Evolutionary conservation across 1,284 basidiomycete genomes (phyloP), one percentile per base, ranked within the genome.

Genomic region (Tilletia setariae): DNA sequence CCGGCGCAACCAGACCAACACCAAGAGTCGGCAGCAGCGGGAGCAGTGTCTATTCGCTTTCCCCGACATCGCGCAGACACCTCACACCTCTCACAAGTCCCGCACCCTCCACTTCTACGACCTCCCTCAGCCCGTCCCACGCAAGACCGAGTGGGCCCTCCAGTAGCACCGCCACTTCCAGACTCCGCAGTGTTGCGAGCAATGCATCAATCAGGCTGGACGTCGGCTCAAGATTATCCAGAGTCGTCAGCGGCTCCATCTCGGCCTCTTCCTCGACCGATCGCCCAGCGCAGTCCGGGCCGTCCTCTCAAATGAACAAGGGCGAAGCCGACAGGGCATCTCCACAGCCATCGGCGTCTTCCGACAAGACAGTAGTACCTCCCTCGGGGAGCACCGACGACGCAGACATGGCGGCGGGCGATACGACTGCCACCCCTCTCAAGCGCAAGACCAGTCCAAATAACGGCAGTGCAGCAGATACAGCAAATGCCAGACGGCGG

Each of bases 101-200:
- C 6, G 56, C 56, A 32, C 56, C 56, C 15, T 61, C 56, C 4
- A 61, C 32, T 6, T 61, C 56, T 19, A 61, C 56, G 0, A 61
- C 56, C 4, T 61, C 56, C 30, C 56, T 61, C 56, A 61, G 56
- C 32, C 56, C 56, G 2, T 61, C 56, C 13, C 56, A 61, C 56
- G 56, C 56, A 7, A 32, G 56, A 15, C 35, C 56, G 16, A 61
- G 15, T 19, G 30, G 32, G 32, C 9, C 9, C 28, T 11, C 15
- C 1, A 32, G 9, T 15, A 61, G 56, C 56, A 61, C 56, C 19
- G 56, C 56, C 8, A 40, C 56, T 7, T 32, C 28, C 16, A 25
- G 30, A 32, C 56, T 61, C n/a, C 56, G 56, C 32, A 61, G 28
- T 3, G 56, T 61, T 6, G 56, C 56, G 4, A 61, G 56, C 16